Conservation (phyloP, 495 filamentous ascomycete genomes). For the Penicillium tannophilum region DNA sequence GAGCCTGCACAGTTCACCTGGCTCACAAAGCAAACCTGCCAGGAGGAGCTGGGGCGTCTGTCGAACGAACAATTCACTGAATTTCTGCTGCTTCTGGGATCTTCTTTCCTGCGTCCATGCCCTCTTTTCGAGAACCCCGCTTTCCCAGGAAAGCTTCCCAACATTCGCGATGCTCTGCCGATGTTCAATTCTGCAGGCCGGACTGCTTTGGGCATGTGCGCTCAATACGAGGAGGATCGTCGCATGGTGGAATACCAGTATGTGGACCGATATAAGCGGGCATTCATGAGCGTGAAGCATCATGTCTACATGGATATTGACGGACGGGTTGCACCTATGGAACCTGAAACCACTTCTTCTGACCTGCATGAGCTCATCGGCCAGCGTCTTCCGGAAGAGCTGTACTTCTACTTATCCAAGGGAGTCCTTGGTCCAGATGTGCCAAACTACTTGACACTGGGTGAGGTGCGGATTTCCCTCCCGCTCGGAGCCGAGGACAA, state of each 20-base stretch:
- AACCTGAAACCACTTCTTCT: slow-evolving; percentile 66
- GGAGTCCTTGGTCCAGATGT: slow-evolving; percentile 79
- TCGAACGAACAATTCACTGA: slow-evolving; percentile 77
- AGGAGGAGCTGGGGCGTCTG: slow-evolving; percentile 69
- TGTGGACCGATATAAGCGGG: slow-evolving; percentile 79
- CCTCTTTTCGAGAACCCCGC: slow-evolving; percentile 69
- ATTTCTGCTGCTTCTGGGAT: slow-evolving; percentile 81
- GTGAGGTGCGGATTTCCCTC: slow-evolving; percentile 70
- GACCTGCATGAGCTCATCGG: slow-evolving; percentile 90
- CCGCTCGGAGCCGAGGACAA: slow-evolving; percentile 82
- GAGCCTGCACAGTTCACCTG: slow-evolving; percentile 65
- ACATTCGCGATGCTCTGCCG: slow-evolving; percentile 67
- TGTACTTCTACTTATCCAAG: slow-evolving; percentile 87
- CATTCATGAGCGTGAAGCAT: slow-evolving; percentile 82
- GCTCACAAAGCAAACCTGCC: slow-evolving; percentile 69
- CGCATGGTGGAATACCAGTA: slow-evolving; percentile 71
- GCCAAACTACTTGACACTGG: slow-evolving; percentile 76
- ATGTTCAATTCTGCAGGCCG: slow-evolving; percentile 68
- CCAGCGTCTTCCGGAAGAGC: slow-evolving; percentile 83
- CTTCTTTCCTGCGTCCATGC: slow-evolving; percentile 73
- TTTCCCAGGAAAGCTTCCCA: slow-evolving; percentile 45
- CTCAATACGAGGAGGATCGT: slow-evolving; percentile 71
- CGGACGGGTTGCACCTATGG: slow-evolving; percentile 72
- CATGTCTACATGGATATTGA: slow-evolving; percentile 76
- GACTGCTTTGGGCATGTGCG: slow-evolving; percentile 64